Percentiles rank a stretch among this genome's conserved stretches.
These are phyloP conservation scores for Teratosphaeria epicoccoides DNA, from an alignment of 2,329 filamentous ascomycete species.

Conservation along the genomic window DNA sequence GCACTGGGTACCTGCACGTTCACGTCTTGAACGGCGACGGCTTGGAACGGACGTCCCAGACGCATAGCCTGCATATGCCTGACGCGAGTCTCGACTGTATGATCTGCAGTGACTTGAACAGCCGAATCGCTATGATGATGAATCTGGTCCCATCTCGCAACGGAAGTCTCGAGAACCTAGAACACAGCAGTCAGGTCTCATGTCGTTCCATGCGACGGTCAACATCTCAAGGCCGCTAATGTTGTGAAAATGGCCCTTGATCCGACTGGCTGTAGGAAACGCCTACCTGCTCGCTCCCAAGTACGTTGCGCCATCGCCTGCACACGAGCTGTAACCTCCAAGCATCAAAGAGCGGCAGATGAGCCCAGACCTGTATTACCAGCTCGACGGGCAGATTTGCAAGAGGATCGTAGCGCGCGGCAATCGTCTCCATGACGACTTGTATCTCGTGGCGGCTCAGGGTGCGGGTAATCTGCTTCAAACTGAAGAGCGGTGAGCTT, in stretches of 20 bases:
- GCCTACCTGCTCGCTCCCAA: slow-evolving; percentile 16
- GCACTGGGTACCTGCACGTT: neutral
- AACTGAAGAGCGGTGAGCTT: slow-evolving; percentile 3
- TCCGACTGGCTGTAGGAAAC: too few relatives aligned
- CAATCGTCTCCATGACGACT: slow-evolving; percentile 4
- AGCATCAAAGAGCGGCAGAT: slow-evolving; percentile 13
- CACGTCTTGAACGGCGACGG: neutral
- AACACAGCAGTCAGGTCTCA: neutral
- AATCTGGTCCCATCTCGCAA: neutral
- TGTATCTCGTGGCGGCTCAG: slow-evolving; percentile 8
- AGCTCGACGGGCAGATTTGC: slow-evolving; percentile 30
- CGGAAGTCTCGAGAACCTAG: neutral
- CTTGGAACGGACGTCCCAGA: slow-evolving; percentile 8
- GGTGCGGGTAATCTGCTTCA: slow-evolving; percentile 7
- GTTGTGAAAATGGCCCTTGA: too few relatives aligned
- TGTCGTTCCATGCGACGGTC: neutral
- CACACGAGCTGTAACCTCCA: slow-evolving; percentile 26
- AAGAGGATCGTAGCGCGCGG: slow-evolving; percentile 23
- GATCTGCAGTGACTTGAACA: slow-evolving; percentile 3
- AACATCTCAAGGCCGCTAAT: too few relatives aligned
- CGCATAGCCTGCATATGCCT: slow-evolving; percentile 11
- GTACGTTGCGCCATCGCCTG: slow-evolving; percentile 21
- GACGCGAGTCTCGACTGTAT: slow-evolving; percentile 2
- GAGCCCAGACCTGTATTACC: slow-evolving; percentile 24
- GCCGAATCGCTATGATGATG: neutral